phyloP scores from a whole-genome alignment of 176 grass and related monocot species.

The Cymbopogon citratus region DNA sequence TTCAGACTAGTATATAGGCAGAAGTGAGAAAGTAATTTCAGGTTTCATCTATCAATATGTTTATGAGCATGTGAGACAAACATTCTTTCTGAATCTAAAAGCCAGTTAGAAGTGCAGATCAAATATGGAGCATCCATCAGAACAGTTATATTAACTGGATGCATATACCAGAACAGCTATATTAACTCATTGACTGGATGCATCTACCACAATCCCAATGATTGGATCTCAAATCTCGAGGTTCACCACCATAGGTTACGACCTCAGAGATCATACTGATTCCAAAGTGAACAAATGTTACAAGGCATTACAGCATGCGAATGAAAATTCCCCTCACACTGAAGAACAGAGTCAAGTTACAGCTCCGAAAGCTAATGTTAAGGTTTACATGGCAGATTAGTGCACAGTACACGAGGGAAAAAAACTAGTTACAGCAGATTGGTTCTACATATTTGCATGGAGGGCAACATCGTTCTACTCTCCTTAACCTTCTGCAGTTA shows the following conservation, averaged over 20 bases:
- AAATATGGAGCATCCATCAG: not conserved
- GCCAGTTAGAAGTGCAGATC: not conserved
- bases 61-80: not conserved
- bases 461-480: slow-evolving; percentile 10
- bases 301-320: not conserved
- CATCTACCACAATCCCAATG: not conserved
- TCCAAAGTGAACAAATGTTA: not conserved
- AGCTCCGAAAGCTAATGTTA: not conserved
- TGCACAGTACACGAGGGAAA: slow-evolving; percentile 11
- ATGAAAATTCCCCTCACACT: not conserved
- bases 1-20: not conserved
- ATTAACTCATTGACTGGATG: not conserved
- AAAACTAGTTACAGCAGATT: slow-evolving; percentile 33
- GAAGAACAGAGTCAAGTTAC: not conserved
- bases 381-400: slow-evolving; percentile 17
- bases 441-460: slow-evolving; percentile 42
- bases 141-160: not conserved
- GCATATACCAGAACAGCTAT: not conserved
- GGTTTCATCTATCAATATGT: not conserved
- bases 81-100: not conserved
- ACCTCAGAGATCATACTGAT: slow-evolving; percentile 1
- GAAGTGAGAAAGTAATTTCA: not conserved
- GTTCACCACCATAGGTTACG: not conserved
- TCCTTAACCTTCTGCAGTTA: slow-evolving; percentile 35
- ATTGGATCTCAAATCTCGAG: not conserved